Base-by-base conservation (phyloP, 2,329 filamentous ascomycete genomes). In the Penicillium thymicola region DNA sequence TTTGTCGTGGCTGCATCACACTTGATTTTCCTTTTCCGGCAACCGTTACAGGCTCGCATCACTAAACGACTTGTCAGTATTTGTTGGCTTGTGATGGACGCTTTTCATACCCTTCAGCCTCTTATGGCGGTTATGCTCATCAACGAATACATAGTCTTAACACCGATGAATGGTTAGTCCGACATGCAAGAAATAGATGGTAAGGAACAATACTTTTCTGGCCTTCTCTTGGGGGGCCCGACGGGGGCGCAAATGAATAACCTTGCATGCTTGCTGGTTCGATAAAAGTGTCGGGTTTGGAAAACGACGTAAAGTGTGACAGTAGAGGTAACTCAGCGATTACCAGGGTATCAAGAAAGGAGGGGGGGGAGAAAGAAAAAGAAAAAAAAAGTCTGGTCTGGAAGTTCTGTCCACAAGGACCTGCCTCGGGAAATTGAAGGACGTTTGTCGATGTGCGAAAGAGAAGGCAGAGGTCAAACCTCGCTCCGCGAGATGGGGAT, bases 101-200 rank as follows among this genome's bases (percentile, higher is more conserved):
- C 13, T 48, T 49, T 41, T 41, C 73, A 59, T 84, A 94, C 91
- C 91, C 82, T 97, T 97, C 61, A 97, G 80, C 67, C 93, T 86
- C 78, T 97, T 97, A 77, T 97, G 94, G 62, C 94, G 89, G 79
- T 97, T 97, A 76, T 97, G 94, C 75, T 97, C 93, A 75, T 97
- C 93, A 56, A 97, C 94, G 72, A 97, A 97, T 68, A 97, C 94
- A 89, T 97, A 97, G 75, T 97, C 92, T 96, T 96, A 68, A 68
- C 44, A 58, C 57, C 44, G 51, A 42, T 21, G 36, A 25, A 46
- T 46, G 45, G 51, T 42, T 28, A 60, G 63, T 51, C 61, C 25
- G 40, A 36, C n/a, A 3, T 36, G 28, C n/a, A 30, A 10, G 18
- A 11, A 14, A 21, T 25, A 27, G 2, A 25, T 16, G 11, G 3